phyloP scores from a whole-genome alignment of 805 yeast species.

The Priceomyces castillae region DNA sequence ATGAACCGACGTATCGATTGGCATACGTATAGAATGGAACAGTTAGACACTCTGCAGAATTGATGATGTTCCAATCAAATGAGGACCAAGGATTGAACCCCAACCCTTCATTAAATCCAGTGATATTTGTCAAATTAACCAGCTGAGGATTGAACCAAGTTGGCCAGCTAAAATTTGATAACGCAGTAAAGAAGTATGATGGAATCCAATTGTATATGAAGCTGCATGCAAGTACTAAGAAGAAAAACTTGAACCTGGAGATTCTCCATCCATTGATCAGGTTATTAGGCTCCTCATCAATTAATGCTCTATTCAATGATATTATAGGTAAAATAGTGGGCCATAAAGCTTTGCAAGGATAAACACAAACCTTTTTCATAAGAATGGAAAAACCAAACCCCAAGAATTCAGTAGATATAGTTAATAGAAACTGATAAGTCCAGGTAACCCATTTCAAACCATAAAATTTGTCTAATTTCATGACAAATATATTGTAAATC shows the following conservation, averaged over 20 bases:
- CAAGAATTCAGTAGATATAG: slow-evolving; percentile 55
- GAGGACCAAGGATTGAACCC: slow-evolving; percentile 44
- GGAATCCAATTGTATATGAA: slow-evolving; percentile 45
- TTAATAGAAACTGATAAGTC: slow-evolving; percentile 53
- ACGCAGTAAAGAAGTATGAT: slow-evolving; percentile 35
- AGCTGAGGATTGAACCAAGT: slow-evolving; percentile 42
- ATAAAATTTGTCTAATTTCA: slow-evolving; percentile 42
- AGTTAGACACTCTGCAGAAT: slow-evolving; percentile 37
- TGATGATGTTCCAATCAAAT: slow-evolving; percentile 43
- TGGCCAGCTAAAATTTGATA: slow-evolving; percentile 44
- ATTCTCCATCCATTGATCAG: slow-evolving; percentile 39
- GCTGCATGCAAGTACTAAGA: slow-evolving; percentile 29
- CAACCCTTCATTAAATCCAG: slow-evolving; percentile 37
- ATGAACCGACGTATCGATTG: slow-evolving; percentile 37
- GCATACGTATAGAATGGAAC: slow-evolving; percentile 43
- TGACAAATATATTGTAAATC: slow-evolving; percentile 41
- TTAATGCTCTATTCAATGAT: slow-evolving; percentile 41
- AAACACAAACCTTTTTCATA: slow-evolving; percentile 52
- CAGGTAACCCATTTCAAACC: slow-evolving; percentile 44
- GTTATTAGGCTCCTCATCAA: slow-evolving; percentile 23
- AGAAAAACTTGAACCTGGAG: slow-evolving; percentile 41
- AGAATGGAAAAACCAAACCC: slow-evolving; percentile 70
- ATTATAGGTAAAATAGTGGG: slow-evolving; percentile 44
- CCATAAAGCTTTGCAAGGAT: slow-evolving; percentile 43
- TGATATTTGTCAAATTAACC: slow-evolving; percentile 37